Evolutionary conservation across 148 eudicot species (phyloP).

Genomic region (Amaranthus palmeri): DNA sequence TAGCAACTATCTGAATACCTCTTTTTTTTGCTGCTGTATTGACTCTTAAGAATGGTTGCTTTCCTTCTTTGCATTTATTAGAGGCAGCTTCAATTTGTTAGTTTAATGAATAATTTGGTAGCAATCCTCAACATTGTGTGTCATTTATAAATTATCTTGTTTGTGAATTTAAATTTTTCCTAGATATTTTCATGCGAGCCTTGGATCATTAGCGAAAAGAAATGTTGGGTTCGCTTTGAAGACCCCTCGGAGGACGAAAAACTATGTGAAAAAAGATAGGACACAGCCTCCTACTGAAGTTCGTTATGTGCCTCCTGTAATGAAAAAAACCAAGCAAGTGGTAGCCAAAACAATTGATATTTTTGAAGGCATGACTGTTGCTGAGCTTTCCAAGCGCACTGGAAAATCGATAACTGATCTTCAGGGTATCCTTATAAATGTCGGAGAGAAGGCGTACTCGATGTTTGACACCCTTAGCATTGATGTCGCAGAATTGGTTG

Average conservation of each 20-base stretch:
- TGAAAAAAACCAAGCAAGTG: slow-evolving; percentile 39
- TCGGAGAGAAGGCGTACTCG: slow-evolving; percentile 78
- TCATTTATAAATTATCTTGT: slow-evolving; percentile 4
- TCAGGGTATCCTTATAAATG: slow-evolving; percentile 65
- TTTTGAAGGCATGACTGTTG: slow-evolving; percentile 87
- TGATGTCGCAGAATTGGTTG: slow-evolving; percentile 86
- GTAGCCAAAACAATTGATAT: slow-evolving; percentile 63
- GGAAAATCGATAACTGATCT: slow-evolving; percentile 47
- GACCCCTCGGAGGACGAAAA: slow-evolving; percentile 52
- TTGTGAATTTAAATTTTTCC: neutral
- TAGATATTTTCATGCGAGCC: slow-evolving; percentile 69
- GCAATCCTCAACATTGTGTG: neutral
- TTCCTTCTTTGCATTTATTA: neutral
- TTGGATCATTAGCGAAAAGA: slow-evolving; percentile 40
- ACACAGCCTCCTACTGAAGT: slow-evolving; percentile 67
- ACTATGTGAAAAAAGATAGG: slow-evolving; percentile 39
- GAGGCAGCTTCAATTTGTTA: neutral
- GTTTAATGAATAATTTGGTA: neutral
- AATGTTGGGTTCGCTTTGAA: slow-evolving; percentile 38
- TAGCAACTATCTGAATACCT: neutral
- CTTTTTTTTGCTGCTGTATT: neutral
- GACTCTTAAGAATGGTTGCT: neutral
- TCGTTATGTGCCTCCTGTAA: slow-evolving; percentile 66
- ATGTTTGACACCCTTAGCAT: slow-evolving; percentile 83
- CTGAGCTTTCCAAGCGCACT: slow-evolving; percentile 78